Evolutionary conservation across 164 flowering plant genomes (phyloP).

Genomic region (Brasenia schreberi): DNA sequence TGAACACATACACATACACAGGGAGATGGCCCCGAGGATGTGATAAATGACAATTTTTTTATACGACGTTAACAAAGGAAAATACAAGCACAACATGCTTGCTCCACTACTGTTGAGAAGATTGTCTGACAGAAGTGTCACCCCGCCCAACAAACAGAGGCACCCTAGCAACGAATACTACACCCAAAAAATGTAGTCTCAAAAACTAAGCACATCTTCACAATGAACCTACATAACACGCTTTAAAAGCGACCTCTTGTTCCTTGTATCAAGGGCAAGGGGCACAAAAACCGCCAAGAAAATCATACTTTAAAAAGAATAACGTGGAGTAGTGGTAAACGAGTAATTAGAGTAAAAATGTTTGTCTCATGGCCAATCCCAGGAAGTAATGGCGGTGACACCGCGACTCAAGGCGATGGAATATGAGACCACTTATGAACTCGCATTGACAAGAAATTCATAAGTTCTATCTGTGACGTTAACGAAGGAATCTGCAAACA

Average conservation of each 20-base stretch:
- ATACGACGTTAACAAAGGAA: neutral
- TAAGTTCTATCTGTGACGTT: conserved; percentile 5
- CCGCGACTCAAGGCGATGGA: neutral
- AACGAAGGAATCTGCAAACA: conserved; percentile 8
- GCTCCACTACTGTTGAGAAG: neutral
- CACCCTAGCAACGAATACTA: neutral
- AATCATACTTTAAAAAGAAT: too few species aligned
- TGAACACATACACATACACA: neutral
- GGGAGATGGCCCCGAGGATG: too few species aligned
- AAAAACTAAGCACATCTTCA: neutral
- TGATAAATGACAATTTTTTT: neutral
- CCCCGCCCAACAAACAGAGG: neutral
- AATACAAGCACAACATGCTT: neutral
- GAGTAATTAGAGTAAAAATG: neutral
- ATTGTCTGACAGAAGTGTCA: neutral
- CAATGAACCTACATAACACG: neutral
- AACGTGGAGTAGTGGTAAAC: too few species aligned
- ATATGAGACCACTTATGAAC: neutral
- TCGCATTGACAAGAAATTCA: neutral
- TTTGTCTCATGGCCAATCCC: neutral
- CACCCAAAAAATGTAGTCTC: too few species aligned
- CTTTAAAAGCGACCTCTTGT: too few species aligned
- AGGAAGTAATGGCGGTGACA: neutral
- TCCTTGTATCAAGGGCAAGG: too few species aligned
- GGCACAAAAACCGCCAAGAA: conserved; percentile 1